Base-by-base conservation (phyloP, 805 yeast species). In the Candida mattraensis region DNA sequence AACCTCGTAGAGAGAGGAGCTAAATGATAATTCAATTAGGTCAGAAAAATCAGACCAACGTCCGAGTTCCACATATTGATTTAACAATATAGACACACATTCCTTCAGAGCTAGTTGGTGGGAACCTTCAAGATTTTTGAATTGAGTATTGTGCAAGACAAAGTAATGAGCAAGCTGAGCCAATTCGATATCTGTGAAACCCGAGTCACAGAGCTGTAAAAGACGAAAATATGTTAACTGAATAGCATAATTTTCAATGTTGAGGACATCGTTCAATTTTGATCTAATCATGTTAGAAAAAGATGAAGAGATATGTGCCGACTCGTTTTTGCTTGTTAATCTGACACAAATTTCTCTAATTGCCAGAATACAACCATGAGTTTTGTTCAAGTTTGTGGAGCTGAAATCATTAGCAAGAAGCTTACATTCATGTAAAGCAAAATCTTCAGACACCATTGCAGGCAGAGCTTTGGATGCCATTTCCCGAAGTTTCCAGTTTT, bases 401-500 rank as follows among this genome's bases (percentile, higher is more conserved):
- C 24, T 9, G 5, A 37, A n/a, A 7, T 25, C 30, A 4, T 21
- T 17, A n/a, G 56, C n/a, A 7, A 52, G 33, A 0, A 36, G 22
- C 3, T 31, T 20, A 5, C 67, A 51, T 21, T 67, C 66, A 4
- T 46, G 45, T 2, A 49, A 39, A 3, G 61, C 49, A 7, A 61
- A 54, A 1, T 60, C 64, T 1, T 51, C 47, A 7, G 62, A 42
- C 10, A 74, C 55, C 30, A 82, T 57, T 0, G 80, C 61, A 0
- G 82, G 74, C 2, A 86, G 50, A 4, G 87, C 75, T 51, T 80
- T 70, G 0, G 96, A 86, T 0, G 95, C 84, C 76, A 86, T 75
- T 53, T 89, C 96, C 44, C 99, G 72, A 7, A 93, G 72, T 50
- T 87, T 87, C 96, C 96, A 91, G 37, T 70, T 65, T 27, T 59